Evolutionary conservation across 2,329 filamentous ascomycete species (phyloP).

Genomic region (Cladophialophora exuberans): DNA sequence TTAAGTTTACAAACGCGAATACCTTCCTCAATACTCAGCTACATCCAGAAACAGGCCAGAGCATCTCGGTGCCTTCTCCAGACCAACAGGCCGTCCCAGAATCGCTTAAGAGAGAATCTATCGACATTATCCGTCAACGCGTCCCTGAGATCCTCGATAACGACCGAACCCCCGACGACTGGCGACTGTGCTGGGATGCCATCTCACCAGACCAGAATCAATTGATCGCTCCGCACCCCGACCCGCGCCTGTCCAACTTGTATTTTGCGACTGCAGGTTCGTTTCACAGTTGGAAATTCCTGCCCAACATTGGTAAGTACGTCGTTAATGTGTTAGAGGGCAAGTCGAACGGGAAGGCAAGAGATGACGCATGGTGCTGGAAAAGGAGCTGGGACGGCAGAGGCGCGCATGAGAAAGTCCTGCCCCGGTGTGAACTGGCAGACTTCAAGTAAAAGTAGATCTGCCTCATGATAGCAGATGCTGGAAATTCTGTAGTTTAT

Average conservation of each 20-base stretch:
- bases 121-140: slow-evolving; percentile 32
- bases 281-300: slow-evolving; percentile 68
- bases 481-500: no score
- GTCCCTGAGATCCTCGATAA: slow-evolving; percentile 38
- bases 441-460: slow-evolving; percentile 30
- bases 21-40: slow-evolving; percentile 60
- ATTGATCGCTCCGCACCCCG: slow-evolving; percentile 57
- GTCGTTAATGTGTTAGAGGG: slow-evolving; percentile 39
- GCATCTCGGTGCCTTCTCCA: slow-evolving; percentile 55
- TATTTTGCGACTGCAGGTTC: slow-evolving; percentile 66
- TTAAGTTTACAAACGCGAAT: slow-evolving; percentile 66
- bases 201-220: slow-evolving; percentile 66
- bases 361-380: slow-evolving; percentile 50
- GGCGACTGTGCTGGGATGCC: slow-evolving; percentile 62
- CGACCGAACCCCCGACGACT: slow-evolving; percentile 43
- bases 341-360: slow-evolving; percentile 31
- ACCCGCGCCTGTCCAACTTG: slow-evolving; percentile 52
- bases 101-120: slow-evolving; percentile 48
- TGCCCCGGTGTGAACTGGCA: slow-evolving; percentile 35
- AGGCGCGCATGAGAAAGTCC: slow-evolving; percentile 38
- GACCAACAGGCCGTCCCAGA: slow-evolving; percentile 49
- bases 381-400: slow-evolving; percentile 33
- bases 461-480: no score
- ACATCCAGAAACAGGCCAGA: slow-evolving; percentile 52
- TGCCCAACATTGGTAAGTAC: slow-evolving; percentile 65